Percentiles rank a stretch among this genome's conserved stretches.
Conservation (phyloP, 495 filamentous ascomycete species). For the Trichoderma erinaceum region DNA sequence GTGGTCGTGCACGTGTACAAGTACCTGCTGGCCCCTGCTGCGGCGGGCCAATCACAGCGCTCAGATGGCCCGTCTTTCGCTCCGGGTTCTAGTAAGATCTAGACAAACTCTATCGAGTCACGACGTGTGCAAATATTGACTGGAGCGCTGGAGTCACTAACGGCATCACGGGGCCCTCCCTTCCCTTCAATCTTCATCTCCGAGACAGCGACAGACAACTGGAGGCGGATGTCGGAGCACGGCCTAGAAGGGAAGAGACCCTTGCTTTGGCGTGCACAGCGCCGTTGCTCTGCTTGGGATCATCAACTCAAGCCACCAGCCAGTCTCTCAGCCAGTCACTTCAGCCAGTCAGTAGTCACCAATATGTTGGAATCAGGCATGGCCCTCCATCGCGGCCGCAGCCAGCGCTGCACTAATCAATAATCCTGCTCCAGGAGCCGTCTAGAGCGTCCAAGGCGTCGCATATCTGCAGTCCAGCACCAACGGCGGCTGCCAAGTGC, state of each 20-base stretch:
- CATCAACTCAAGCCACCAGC: neutral
- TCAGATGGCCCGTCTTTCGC: neutral
- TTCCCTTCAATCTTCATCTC: neutral
- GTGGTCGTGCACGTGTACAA: constrained; percentile 5
- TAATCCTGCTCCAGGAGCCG: constrained; percentile 4
- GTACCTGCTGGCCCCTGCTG: neutral
- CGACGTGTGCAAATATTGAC: neutral
- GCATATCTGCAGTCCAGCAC: neutral
- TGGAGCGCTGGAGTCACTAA: neutral
- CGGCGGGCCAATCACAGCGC: neutral
- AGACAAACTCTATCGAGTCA: constrained; percentile 14
- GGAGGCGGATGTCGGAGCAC: neutral
- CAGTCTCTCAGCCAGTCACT: neutral
- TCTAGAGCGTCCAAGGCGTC: neutral
- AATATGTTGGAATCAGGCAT: no score
- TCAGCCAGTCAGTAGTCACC: neutral
- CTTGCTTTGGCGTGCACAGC: neutral
- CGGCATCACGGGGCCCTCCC: neutral
- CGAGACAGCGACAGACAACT: neutral
- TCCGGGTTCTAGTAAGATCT: constrained; percentile 8
- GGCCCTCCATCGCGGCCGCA: neutral
- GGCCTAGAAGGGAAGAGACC: neutral
- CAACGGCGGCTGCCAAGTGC: constrained; percentile 8
- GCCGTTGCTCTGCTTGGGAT: neutral
- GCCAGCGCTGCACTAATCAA: neutral